Conservation (phyloP, 2,329 filamentous ascomycete genomes). For the Lachnellula arida region DNA sequence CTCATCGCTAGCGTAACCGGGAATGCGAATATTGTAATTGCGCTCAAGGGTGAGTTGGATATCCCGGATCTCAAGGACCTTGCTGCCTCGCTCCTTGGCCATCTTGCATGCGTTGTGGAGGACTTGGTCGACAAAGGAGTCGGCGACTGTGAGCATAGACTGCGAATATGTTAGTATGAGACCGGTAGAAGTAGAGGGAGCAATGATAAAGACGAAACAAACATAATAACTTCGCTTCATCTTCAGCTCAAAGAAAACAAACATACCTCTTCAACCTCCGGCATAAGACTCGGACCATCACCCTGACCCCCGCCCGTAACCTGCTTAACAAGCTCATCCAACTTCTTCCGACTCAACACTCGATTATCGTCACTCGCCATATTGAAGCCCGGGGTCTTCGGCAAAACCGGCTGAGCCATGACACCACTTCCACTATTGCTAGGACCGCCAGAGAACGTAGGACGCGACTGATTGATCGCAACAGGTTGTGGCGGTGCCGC, state of each 20-base stretch:
- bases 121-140: slow-evolving; percentile 92
- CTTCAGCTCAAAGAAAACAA: background rate
- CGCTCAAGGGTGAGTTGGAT: slow-evolving; percentile 79
- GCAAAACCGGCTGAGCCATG: slow-evolving; percentile 80
- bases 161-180: slow-evolving; percentile 34
- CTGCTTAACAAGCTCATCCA: slow-evolving; percentile 91
- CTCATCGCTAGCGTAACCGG: slow-evolving; percentile 91
- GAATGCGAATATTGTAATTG: slow-evolving; percentile 86
- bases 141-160: slow-evolving; percentile 83
- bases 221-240: background rate
- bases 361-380: slow-evolving; percentile 90
- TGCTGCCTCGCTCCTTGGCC: slow-evolving; percentile 86
- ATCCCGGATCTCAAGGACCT: slow-evolving; percentile 84
- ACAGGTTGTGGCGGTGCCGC: slow-evolving; percentile 70
- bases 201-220: background rate
- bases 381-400: slow-evolving; percentile 76
- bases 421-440: slow-evolving; percentile 73
- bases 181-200: slow-evolving; percentile 5
- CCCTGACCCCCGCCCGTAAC: slow-evolving; percentile 76
- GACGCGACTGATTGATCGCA: slow-evolving; percentile 64
- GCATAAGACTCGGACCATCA: slow-evolving; percentile 67
- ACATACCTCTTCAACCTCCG: slow-evolving; percentile 91
- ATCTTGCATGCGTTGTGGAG: slow-evolving; percentile 83
- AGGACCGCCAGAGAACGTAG: slow-evolving; percentile 76
- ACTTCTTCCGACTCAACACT: slow-evolving; percentile 94